phyloP scores from a whole-genome alignment of 139 green algal species.

The Volvox reticuliferus region DNA sequence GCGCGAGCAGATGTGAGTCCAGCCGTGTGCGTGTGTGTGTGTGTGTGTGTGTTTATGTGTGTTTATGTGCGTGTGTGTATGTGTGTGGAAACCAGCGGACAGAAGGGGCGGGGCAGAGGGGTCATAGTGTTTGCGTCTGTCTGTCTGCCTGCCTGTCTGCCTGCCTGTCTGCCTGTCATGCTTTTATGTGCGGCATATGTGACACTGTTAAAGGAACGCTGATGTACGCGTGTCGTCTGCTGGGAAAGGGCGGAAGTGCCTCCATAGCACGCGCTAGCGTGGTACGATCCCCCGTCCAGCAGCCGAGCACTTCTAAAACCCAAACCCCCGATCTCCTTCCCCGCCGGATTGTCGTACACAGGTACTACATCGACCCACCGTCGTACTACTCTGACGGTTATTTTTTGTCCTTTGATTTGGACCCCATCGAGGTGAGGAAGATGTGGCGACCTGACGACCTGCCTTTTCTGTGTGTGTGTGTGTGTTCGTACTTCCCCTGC shows the following conservation, averaged over 20 bases:
- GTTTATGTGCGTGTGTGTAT: not conserved
- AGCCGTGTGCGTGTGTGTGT: not conserved
- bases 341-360: not conserved
- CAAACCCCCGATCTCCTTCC: not conserved
- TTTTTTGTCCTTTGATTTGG: constrained; percentile 41
- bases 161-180: not conserved
- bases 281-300: no score
- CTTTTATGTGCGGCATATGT: not conserved
- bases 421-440: constrained; percentile 26
- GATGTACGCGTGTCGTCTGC: no score
- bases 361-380: constrained; percentile 49
- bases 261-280: no score
- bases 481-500: no score
- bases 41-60: not conserved
- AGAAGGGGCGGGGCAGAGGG: no score
- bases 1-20: constrained; percentile 44
- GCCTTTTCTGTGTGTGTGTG: no score
- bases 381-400: constrained; percentile 33
- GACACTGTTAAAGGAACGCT: not conserved
- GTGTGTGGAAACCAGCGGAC: no score
- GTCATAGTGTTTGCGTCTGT: not conserved
- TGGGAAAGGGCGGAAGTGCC: no score
- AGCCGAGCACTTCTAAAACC: not conserved
- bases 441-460: no score
- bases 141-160: not conserved